Base-by-base conservation (phyloP, 2,329 filamentous ascomycete genomes). In the Aulographum hederae region DNA sequence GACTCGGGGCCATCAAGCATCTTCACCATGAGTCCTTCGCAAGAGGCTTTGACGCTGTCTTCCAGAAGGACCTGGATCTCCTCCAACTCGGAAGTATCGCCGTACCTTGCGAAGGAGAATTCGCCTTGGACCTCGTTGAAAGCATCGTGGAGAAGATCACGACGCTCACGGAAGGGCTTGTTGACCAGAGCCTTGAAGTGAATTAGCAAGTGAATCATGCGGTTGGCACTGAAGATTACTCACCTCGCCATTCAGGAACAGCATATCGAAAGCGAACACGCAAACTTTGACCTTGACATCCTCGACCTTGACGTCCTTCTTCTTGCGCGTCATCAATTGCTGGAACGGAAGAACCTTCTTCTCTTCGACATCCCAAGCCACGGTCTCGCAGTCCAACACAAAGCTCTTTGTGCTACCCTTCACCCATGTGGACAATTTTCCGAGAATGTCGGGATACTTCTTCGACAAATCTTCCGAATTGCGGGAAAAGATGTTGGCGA, bases 11-110 rank as follows among this genome's bases (percentile, higher is more conserved):
- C 89, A 50, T 95, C 86, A 36, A 98, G 59, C 89, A 98, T 98
- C 62, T 98, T 98, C 11, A 98, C 89, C 89, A 98, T 98, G 32
- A 98, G 63, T 8, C 89, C 89, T 60, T 98, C 89, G 48, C 89
- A 98, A 0, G 82, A 91, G 2, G 85, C 81, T 53, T 93, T 93
- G 40, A 98, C 78, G 45, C 80, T 89, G 36, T 95, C 86, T 46
- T 98, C 89, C 2, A 98, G 65, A 45, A 98, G 78, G 1, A 65
- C 67, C 48, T 95, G 86, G 33, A 98, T 98, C 46, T 92, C 81
- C 32, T 95, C 86, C 3, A 98, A 65, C 42, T 94, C 81, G 44
- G 76, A 79, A 8, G 80, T 80, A 47, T 98, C 67, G 60, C 84
- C 89, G 43, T 68, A 75, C 20, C 82, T 84, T 6, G 89, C 89